Conservation (phyloP, 2,329 filamentous ascomycete species). For the Aspergillus novoparasiticus region DNA sequence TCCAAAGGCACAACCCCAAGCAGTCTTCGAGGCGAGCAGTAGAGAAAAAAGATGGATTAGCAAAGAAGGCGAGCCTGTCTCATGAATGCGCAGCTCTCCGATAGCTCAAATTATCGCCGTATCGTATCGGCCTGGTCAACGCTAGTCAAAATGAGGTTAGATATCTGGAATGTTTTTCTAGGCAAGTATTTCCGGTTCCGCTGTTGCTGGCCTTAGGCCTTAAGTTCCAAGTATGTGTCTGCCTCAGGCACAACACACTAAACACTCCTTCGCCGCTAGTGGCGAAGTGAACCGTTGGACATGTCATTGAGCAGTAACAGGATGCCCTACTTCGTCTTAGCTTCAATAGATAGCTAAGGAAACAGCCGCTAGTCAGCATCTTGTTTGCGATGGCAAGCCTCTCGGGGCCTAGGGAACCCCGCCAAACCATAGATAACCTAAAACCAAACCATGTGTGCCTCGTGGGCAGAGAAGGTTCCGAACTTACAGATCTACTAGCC, state of each 20-base stretch:
- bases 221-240: neutral
- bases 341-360: constrained; percentile 4
- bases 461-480: constrained; percentile 3
- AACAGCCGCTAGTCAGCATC: constrained; percentile 13
- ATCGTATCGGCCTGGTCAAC: constrained; percentile 5
- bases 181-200: constrained; percentile 9
- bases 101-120: constrained; percentile 4
- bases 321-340: constrained; percentile 6
- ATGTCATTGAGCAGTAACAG: neutral
- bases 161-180: neutral
- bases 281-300: neutral
- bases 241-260: constrained; percentile 1
- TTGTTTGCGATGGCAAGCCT: constrained; percentile 1
- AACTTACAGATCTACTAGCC: constrained; percentile 6
- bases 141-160: constrained; percentile 11
- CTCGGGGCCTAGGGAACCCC: constrained; percentile 6
- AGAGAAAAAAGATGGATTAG: neutral
- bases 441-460: constrained; percentile 4
- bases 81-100: neutral
- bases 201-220: constrained; percentile 4
- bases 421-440: constrained; percentile 13
- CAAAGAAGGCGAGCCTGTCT: neutral
- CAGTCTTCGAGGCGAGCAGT: neutral
- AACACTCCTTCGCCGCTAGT: constrained; percentile 4
- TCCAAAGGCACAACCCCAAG: neutral